These are phyloP conservation scores for Chamaenerion angustifolium DNA, from an alignment of 345 rosid species.

Conservation along the genomic window DNA sequence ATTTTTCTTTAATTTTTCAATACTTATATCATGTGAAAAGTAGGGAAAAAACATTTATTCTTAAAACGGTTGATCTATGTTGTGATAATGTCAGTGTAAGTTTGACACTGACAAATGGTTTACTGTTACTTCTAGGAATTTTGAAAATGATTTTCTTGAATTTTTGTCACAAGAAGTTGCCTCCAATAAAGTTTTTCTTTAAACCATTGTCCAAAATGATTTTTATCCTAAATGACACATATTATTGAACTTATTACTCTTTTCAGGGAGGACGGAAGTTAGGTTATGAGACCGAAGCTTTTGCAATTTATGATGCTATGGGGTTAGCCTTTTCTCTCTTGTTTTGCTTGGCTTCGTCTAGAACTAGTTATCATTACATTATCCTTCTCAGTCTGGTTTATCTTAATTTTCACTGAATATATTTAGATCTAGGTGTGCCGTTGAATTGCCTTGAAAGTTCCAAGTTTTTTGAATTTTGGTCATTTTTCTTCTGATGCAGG, in stretches of 20 bases:
- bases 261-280: conserved; percentile 47
- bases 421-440: background rate
- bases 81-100: too few relatives aligned
- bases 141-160: too few relatives aligned
- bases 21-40: too few relatives aligned
- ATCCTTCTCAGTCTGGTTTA: background rate
- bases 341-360: conserved; percentile 5
- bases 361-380: background rate
- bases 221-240: background rate
- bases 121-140: too few relatives aligned
- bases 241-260: conserved; percentile 5
- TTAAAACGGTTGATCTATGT: too few relatives aligned
- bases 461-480: background rate
- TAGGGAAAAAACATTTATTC: too few relatives aligned
- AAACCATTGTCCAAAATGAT: background rate
- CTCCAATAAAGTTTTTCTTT: background rate
- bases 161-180: too few relatives aligned
- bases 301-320: conserved; percentile 87
- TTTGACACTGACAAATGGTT: too few relatives aligned
- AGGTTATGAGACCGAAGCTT: conserved; percentile 88
- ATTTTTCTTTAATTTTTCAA: too few relatives aligned
- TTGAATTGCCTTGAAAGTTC: too few relatives aligned
- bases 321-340: conserved; percentile 26
- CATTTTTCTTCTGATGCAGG: conserved; percentile 21
- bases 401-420: background rate